A percentile compares a stretch with the other conserved stretches of the same genome.
phyloP scores from a whole-genome alignment of 1,284 basidiomycete genomes.

The Peniophora sp. region DNA sequence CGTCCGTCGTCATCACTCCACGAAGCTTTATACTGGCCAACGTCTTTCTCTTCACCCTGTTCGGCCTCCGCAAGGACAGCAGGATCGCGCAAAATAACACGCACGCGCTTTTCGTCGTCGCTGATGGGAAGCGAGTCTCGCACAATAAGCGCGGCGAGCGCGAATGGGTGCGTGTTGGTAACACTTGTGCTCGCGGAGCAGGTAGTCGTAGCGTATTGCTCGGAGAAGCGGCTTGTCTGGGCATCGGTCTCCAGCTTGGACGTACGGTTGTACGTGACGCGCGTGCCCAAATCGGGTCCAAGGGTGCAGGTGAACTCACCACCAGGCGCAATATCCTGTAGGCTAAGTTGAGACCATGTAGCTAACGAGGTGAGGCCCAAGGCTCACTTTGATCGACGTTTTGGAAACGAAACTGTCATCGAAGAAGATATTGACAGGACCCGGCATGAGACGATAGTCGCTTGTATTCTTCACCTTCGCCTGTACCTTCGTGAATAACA shows the following conservation, averaged over 20 bases:
- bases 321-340: slow-evolving; percentile 31
- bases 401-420: slow-evolving; percentile 43
- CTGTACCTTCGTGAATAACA: slow-evolving; percentile 20
- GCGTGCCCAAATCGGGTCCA: slow-evolving; percentile 39
- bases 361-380: too few relatives aligned
- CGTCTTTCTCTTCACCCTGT: slow-evolving; percentile 27
- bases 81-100: slow-evolving; percentile 40
- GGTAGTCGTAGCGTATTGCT: slow-evolving; percentile 32
- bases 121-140: slow-evolving; percentile 40
- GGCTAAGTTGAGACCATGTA: too few relatives aligned
- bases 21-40: slow-evolving; percentile 2
- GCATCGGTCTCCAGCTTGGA: slow-evolving; percentile 20
- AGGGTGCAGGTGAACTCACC: slow-evolving; percentile 48
- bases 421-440: slow-evolving; percentile 32
- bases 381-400: slow-evolving; percentile 24
- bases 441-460: slow-evolving; percentile 41
- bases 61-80: slow-evolving; percentile 36
- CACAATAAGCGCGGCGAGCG: slow-evolving; percentile 34
- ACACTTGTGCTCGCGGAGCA: slow-evolving; percentile 36
- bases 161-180: slow-evolving; percentile 40
- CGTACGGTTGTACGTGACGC: slow-evolving; percentile 38
- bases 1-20: slow-evolving; percentile 16
- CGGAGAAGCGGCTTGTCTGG: slow-evolving; percentile 32
- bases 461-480: slow-evolving; percentile 42
- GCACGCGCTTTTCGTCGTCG: slow-evolving; percentile 27